Conservation (phyloP, 169 alveolate species). For the Neospora caninum region DNA sequence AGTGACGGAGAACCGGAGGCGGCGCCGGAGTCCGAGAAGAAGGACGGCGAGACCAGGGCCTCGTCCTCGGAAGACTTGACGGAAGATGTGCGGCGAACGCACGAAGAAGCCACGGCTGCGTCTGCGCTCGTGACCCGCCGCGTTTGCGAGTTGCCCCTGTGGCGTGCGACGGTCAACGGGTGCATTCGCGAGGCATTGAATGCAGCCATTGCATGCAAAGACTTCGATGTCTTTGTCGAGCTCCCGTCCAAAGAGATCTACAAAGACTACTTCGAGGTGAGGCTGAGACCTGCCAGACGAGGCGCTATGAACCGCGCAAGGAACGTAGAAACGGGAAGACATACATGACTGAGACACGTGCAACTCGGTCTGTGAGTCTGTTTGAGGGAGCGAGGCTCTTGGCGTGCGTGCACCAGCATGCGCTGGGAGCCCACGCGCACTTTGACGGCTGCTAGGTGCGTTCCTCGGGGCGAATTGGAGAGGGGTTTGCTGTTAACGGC, state of each 20-base stretch:
- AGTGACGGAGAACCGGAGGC: neutral
- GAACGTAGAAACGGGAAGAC: too few species aligned
- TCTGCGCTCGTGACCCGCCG: neutral
- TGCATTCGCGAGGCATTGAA: constrained; percentile 42
- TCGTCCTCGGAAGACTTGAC: neutral
- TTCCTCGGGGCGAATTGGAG: too few species aligned
- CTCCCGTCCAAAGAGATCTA: constrained; percentile 44
- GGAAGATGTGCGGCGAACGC: constrained; percentile 1
- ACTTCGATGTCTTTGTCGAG: constrained; percentile 50
- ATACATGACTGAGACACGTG: too few species aligned
- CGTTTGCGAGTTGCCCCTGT: neutral
- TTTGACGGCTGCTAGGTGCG: too few species aligned
- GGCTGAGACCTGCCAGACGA: neutral
- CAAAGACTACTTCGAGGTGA: constrained; percentile 66
- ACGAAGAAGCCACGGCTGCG: neutral
- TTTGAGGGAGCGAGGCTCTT: too few species aligned
- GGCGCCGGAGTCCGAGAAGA: neutral
- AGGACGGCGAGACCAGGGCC: neutral
- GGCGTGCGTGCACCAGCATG: too few species aligned
- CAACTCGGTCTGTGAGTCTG: too few species aligned
- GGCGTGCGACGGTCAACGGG: constrained; percentile 13
- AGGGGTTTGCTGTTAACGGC: too few species aligned
- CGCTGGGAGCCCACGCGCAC: too few species aligned
- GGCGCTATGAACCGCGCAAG: too few species aligned
- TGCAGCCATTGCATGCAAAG: constrained; percentile 31